These are phyloP conservation scores for Xylariaceae sp. DNA, from an alignment of 2,329 filamentous ascomycete genomes.

Conservation along the genomic window DNA sequence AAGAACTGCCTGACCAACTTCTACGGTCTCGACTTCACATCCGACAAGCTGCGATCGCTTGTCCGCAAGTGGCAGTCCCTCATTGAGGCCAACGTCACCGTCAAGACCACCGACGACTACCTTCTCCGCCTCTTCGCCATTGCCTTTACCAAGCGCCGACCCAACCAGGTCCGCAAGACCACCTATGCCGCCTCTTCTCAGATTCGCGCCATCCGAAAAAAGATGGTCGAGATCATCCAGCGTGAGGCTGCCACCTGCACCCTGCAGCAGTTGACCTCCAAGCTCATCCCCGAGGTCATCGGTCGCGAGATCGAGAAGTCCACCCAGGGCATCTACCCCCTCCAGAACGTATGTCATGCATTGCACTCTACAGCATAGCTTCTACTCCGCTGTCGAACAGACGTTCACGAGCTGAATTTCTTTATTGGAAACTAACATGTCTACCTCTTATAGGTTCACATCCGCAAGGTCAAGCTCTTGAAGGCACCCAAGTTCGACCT, in stretches of 20 bases:
- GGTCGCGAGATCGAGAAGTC: slow-evolving; percentile 99
- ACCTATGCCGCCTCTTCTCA: slow-evolving; percentile 97
- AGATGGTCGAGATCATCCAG: slow-evolving; percentile 99
- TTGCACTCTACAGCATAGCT: not conserved
- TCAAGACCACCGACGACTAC: slow-evolving; percentile 99
- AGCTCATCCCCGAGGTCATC: slow-evolving; percentile 99
- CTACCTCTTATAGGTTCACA: slow-evolving; percentile 73
- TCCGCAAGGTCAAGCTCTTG: slow-evolving; percentile 99
- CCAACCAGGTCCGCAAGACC: slow-evolving; percentile 99
- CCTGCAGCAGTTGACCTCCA: slow-evolving; percentile 92
- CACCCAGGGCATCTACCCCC: slow-evolving; percentile 98
- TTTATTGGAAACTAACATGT: slow-evolving; percentile 34
- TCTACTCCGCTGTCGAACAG: too few relatives aligned
- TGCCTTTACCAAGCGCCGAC: slow-evolving; percentile 97
- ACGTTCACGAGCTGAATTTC: too few relatives aligned
- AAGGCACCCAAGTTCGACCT: slow-evolving; percentile 99
- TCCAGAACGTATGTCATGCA: slow-evolving; percentile 81
- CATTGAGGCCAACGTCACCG: slow-evolving; percentile 98
- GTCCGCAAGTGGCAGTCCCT: slow-evolving; percentile 99
- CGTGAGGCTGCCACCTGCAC: slow-evolving; percentile 94
- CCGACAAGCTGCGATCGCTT: slow-evolving; percentile 98
- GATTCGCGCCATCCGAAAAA: slow-evolving; percentile 96
- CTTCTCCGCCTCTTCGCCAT: slow-evolving; percentile 98
- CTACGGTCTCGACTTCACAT: slow-evolving; percentile 99
- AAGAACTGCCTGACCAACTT: slow-evolving; percentile 99